Percentiles rank a stretch among this genome's conserved stretches.
These are phyloP conservation scores for Termitomyces sp. DNA, from an alignment of 768 basidiomycete genomes.

Conservation along the genomic window DNA sequence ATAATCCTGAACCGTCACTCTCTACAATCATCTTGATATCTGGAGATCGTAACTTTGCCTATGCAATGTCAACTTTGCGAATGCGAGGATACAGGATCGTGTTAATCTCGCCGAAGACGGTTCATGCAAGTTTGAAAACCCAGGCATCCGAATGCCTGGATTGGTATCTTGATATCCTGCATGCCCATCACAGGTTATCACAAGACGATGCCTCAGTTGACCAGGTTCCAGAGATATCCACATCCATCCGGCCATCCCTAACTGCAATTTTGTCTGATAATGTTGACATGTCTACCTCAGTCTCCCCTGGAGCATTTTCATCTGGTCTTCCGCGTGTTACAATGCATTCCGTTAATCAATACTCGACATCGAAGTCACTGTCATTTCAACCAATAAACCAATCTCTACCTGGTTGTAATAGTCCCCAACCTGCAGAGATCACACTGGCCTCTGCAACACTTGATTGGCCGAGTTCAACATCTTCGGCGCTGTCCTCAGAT, in stretches of 20 bases:
- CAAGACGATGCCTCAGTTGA: neutral
- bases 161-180: conserved; percentile 35
- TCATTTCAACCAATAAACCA: neutral
- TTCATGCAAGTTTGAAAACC: conserved; percentile 39
- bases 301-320: neutral
- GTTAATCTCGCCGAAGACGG: conserved; percentile 33
- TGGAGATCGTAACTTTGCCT: conserved; percentile 60
- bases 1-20: conserved; percentile 35
- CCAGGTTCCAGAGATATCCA: neutral
- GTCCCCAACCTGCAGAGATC: neutral
- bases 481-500: neutral
- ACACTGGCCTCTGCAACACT: neutral
- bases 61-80: conserved; percentile 49
- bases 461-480: neutral
- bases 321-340: neutral
- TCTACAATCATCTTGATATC: conserved; percentile 58
- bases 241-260: neutral
- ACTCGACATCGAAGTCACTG: neutral
- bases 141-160: conserved; percentile 51
- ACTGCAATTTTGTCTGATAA: neutral
- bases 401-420: neutral
- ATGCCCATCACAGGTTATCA: neutral
- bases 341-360: neutral
- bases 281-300: neutral
- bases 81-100: conserved; percentile 47